These are phyloP conservation scores for Fusarium nematophilum DNA, from an alignment of 2,329 filamentous ascomycete species.

Conservation along the genomic window DNA sequence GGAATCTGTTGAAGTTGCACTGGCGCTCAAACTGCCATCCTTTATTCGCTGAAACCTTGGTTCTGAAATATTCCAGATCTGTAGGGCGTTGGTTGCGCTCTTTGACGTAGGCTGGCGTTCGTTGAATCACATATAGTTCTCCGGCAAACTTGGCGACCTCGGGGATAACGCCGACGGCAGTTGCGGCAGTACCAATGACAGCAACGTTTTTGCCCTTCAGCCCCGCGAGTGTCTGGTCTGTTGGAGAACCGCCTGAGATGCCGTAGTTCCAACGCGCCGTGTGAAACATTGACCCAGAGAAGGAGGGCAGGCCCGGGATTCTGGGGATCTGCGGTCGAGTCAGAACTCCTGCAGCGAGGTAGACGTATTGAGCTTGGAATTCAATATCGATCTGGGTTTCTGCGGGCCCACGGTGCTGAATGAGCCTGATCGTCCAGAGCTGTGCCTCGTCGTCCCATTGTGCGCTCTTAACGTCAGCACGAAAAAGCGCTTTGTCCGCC, in stretches of 20 bases:
- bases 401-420: not conserved
- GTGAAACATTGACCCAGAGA: slow-evolving; percentile 3
- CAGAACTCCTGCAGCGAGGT: slow-evolving; percentile 1
- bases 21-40: slow-evolving; percentile 4
- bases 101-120: slow-evolving; percentile 9
- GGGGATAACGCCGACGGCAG: slow-evolving; percentile 1
- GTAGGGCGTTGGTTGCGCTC: slow-evolving; percentile 6
- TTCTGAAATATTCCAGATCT: not conserved
- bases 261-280: slow-evolving; percentile 6
- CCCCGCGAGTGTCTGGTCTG: not conserved
- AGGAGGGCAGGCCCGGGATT: slow-evolving; percentile 1
- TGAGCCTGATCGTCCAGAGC: not conserved
- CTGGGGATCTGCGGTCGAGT: slow-evolving; percentile 1
- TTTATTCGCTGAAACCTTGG: not conserved
- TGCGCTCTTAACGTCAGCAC: slow-evolving; percentile 1
- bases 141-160: slow-evolving; percentile 6
- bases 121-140: slow-evolving; percentile 12
- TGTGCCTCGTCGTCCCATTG: slow-evolving; percentile 1
- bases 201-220: slow-evolving; percentile 3
- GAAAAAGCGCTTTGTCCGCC: slow-evolving; percentile 5
- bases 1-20: slow-evolving; percentile 4
- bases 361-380: not conserved
- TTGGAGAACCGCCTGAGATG: not conserved
- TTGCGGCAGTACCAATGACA: slow-evolving; percentile 5
- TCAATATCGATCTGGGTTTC: not conserved